Evolutionary conservation across 371 early-diverging fungal species (phyloP).

Genomic region (Lichtheimia ornata): DNA sequence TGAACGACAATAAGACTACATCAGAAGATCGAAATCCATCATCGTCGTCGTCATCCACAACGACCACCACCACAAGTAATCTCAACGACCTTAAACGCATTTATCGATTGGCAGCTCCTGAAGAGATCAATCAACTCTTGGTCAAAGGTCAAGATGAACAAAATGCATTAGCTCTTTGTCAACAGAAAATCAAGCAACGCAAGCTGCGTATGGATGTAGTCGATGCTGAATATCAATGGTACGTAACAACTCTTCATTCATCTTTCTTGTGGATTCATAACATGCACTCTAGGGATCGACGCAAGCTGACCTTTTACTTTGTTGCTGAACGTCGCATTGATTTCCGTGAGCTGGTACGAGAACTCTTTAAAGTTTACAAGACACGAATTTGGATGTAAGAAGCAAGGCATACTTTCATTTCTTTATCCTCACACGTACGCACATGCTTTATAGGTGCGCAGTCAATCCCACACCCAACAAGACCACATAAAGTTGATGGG

Average conservation of each 20-base stretch:
- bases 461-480: constrained; percentile 13
- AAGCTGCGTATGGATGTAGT: constrained; percentile 93
- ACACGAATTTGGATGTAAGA: constrained; percentile 98
- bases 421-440: not conserved
- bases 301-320: constrained; percentile 95
- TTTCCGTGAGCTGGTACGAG: constrained; percentile 97
- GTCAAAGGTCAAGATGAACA: constrained; percentile 86
- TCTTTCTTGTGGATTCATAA: not conserved
- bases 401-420: not conserved
- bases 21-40: not conserved
- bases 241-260: constrained; percentile 5
- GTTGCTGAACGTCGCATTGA: constrained; percentile 93
- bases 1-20: constrained; percentile 17
- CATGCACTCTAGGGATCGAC: constrained; percentile 78
- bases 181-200: constrained; percentile 82
- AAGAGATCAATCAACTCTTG: constrained; percentile 72
- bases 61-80: constrained; percentile 11
- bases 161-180: constrained; percentile 84
- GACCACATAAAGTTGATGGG: not conserved
- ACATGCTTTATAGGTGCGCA: constrained; percentile 13
- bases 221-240: constrained; percentile 98
- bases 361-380: constrained; percentile 98
- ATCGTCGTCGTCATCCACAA: not conserved
- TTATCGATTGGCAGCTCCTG: constrained; percentile 78
- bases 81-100: constrained; percentile 83